These are phyloP conservation scores for Tetrapisispora iriomotensis DNA, from an alignment of 805 yeast genomes.

Conservation along the genomic window DNA sequence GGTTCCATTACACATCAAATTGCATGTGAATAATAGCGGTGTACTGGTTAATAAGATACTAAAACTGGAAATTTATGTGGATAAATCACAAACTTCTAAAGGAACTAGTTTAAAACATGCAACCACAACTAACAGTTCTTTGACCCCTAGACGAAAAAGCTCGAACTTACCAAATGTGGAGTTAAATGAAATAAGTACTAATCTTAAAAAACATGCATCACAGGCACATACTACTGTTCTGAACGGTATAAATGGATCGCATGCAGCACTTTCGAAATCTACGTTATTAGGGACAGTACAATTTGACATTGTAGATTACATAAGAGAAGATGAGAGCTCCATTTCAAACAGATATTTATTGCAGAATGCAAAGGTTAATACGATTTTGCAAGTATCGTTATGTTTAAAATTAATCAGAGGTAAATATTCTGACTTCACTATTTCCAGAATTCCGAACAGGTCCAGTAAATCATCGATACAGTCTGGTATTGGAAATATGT, in stretches of 20 bases:
- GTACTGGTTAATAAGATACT: conserved; percentile 31
- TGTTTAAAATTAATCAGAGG: conserved; percentile 37
- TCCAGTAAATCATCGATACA: neutral
- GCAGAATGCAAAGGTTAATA: conserved; percentile 71
- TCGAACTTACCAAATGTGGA: too few species aligned
- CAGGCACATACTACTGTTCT: neutral
- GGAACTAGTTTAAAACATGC: too few species aligned
- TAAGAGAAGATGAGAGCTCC: conserved; percentile 38
- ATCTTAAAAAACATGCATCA: neutral
- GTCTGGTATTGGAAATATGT: neutral
- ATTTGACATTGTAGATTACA: conserved; percentile 64
- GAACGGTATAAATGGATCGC: neutral
- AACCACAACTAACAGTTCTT: too few species aligned
- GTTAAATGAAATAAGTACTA: neutral
- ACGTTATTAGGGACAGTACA: conserved; percentile 50
- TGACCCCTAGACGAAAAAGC: too few species aligned
- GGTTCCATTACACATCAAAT: conserved; percentile 32
- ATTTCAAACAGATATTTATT: conserved; percentile 55
- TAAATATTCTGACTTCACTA: conserved; percentile 23
- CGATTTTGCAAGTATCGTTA: conserved; percentile 54
- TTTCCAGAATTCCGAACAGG: conserved; percentile 1
- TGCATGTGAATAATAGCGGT: conserved; percentile 32
- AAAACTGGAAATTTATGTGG: conserved; percentile 38
- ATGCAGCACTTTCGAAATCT: neutral
- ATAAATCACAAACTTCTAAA: conserved; percentile 6